Evolutionary conservation across 2,329 filamentous ascomycete genomes (phyloP).

Genomic region (Aspergillus sp.): DNA sequence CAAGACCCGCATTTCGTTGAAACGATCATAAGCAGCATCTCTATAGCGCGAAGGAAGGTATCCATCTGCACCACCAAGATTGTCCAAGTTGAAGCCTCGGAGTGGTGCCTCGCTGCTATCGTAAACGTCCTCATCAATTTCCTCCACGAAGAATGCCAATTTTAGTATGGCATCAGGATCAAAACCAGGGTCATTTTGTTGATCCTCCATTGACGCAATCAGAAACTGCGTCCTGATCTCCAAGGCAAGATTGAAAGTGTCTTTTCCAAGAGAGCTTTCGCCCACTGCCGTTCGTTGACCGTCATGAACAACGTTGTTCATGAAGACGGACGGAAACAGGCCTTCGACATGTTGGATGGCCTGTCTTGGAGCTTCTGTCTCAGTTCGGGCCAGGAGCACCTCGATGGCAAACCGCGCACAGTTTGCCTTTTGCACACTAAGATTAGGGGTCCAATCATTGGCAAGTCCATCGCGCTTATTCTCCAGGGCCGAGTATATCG

Average conservation of each 20-base stretch:
- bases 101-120: conserved; percentile 13
- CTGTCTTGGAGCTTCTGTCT: conserved; percentile 16
- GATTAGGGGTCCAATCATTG: conserved; percentile 33
- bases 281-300: conserved; percentile 23
- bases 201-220: conserved; percentile 44
- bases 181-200: conserved; percentile 31
- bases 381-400: conserved; percentile 33
- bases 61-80: conserved; percentile 39
- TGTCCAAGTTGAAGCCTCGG: conserved; percentile 29
- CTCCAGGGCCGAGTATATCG: conserved; percentile 28
- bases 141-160: conserved; percentile 41
- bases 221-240: conserved; percentile 57
- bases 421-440: conserved; percentile 46
- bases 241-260: conserved; percentile 51
- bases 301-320: conserved; percentile 26
- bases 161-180: conserved; percentile 42
- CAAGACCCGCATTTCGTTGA: conserved; percentile 36
- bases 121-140: conserved; percentile 17
- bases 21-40: conserved; percentile 36
- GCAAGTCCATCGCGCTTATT: conserved; percentile 13
- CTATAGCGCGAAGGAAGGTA: conserved; percentile 37
- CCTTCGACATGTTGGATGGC: conserved; percentile 33
- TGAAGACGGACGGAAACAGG: conserved; percentile 36
- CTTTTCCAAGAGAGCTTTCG: conserved; percentile 40
- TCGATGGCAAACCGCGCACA: conserved; percentile 41